phyloP scores from a whole-genome alignment of 257 asterid species.

The Echites panduratus region DNA sequence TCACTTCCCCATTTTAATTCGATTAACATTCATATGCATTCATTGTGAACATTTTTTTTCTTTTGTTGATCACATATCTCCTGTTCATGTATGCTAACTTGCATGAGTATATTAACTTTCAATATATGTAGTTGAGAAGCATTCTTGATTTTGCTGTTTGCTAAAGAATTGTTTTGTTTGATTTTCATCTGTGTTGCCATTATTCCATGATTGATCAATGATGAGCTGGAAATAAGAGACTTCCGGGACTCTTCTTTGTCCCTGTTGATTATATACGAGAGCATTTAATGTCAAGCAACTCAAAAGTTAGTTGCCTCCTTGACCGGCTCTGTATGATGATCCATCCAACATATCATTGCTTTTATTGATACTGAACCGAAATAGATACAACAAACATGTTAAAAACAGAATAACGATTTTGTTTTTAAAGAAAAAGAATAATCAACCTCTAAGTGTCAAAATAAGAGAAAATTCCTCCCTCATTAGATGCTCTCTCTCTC shows the following conservation, averaged over 20 bases:
- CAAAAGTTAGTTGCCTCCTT: neutral
- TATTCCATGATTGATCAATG: neutral
- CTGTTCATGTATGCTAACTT: neutral
- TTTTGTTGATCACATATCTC: neutral
- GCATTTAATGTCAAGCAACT: neutral
- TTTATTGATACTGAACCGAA: neutral
- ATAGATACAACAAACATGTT: neutral
- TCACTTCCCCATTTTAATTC: neutral
- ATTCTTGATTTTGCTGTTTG: neutral
- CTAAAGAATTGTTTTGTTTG: neutral
- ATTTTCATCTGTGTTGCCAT: neutral
- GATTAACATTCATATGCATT: neutral
- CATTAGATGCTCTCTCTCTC: neutral
- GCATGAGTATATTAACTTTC: too few relatives aligned
- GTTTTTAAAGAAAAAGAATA: neutral
- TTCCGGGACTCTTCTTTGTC: neutral
- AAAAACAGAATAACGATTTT: too few relatives aligned
- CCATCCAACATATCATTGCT: neutral
- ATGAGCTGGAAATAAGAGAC: neutral
- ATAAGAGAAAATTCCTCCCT: neutral
- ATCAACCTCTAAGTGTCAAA: neutral
- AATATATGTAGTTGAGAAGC: neutral
- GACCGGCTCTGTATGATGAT: neutral
- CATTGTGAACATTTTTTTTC: neutral
- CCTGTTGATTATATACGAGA: neutral